These are phyloP conservation scores for Pichia membranifaciens DNA, from an alignment of 805 yeast species.

Conservation along the genomic window DNA sequence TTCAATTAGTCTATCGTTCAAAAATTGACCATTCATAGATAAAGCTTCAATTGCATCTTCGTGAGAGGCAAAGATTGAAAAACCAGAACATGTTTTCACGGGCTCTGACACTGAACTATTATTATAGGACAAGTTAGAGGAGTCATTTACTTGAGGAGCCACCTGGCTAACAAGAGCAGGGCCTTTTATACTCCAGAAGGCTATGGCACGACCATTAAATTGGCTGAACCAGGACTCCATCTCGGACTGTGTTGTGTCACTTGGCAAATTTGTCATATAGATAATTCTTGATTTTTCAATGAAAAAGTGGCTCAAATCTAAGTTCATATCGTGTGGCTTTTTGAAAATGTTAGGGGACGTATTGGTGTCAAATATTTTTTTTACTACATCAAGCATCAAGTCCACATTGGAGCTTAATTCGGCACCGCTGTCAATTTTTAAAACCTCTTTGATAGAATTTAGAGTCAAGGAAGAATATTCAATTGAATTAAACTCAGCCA, in stretches of 20 bases:
- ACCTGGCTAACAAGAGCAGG: neutral
- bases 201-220: conserved; percentile 78
- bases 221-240: conserved; percentile 88
- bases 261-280: conserved; percentile 72
- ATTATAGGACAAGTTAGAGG: neutral
- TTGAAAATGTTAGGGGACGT: conserved; percentile 36
- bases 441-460: conserved; percentile 1
- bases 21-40: conserved; percentile 67
- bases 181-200: conserved; percentile 69
- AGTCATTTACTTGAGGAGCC: neutral
- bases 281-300: conserved; percentile 73
- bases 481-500: conserved; percentile 8
- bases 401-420: neutral
- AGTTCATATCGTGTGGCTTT: conserved; percentile 69
- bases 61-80: conserved; percentile 77
- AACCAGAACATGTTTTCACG: conserved; percentile 51
- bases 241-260: conserved; percentile 85
- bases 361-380: neutral
- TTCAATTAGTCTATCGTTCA: conserved; percentile 71
- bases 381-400: conserved; percentile 4
- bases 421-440: neutral
- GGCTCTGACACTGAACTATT: conserved; percentile 23
- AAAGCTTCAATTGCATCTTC: conserved; percentile 81
- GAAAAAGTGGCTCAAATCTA: conserved; percentile 63
- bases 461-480: neutral